Percentiles rank a stretch among this genome's conserved stretches.
Conservation (phyloP, 768 basidiomycete species). For the Termitomyces sp. region DNA sequence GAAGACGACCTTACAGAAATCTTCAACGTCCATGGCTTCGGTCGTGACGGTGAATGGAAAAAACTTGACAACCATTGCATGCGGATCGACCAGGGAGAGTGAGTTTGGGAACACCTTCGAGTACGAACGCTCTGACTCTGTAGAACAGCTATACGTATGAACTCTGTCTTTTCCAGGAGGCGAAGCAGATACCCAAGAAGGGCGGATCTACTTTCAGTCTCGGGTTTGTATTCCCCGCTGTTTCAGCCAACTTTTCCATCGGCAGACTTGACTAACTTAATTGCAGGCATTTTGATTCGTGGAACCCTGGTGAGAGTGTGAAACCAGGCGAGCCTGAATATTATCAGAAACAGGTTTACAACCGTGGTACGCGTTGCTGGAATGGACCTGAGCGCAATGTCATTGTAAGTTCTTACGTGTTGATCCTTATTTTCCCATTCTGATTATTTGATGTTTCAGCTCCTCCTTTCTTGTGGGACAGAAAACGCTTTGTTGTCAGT, state of each 20-base stretch:
- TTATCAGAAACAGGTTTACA: constrained; percentile 81
- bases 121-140: neutral
- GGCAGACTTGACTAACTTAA: neutral
- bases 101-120: constrained; percentile 27
- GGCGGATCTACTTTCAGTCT: constrained; percentile 74
- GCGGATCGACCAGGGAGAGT: constrained; percentile 86
- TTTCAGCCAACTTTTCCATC: neutral
- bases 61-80: constrained; percentile 84
- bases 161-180: constrained; percentile 86
- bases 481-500: constrained; percentile 78
- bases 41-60: constrained; percentile 89
- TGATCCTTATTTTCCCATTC: neutral
- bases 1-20: constrained; percentile 59
- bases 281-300: constrained; percentile 74
- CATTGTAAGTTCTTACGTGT: constrained; percentile 39
- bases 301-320: constrained; percentile 63
- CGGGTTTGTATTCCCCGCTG: constrained; percentile 52
- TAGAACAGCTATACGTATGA: constrained; percentile 82
- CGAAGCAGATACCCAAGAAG: constrained; percentile 81
- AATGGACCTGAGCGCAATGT: constrained; percentile 91
- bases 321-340: constrained; percentile 62
- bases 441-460: constrained; percentile 35
- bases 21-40: constrained; percentile 62
- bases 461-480: constrained; percentile 78
- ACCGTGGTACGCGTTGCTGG: constrained; percentile 87